Base-by-base conservation (phyloP, 352 stramenopile genomes). In the Phytophthora megakarya region DNA sequence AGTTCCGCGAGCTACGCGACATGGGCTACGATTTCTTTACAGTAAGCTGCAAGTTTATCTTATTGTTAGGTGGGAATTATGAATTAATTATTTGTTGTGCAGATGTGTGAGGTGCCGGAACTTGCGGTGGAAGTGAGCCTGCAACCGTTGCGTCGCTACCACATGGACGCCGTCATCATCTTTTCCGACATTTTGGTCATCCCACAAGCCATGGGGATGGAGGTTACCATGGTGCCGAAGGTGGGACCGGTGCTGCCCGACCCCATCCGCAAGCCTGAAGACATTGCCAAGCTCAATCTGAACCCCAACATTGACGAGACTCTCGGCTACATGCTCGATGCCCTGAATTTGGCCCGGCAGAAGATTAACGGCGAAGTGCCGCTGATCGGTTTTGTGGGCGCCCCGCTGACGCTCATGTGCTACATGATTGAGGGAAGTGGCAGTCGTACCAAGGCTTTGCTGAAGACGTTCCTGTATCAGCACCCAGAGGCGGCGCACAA, bases 181-280 rank as follows among this genome's bases (percentile, higher is more conserved):
- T 99, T 99, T 80, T 98, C 89, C 45, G 97, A 99, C 69, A 99
- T 99, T 74, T 76, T 99, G 19, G 96, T 99, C n/a, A 92, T 99
- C 51, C 92, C 96, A 5, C 90, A 99, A 80, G 97, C 97, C 28
- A 92, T 99, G 75, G 95, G 95, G 16, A 98, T 99, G 76, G 74
- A 98, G 53, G 96, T 99, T 11, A 95, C 90, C 39, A 99, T 99
- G 96, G 88, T 97, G 5, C 78, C 95, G 6, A 96, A 96, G 32
- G 86, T 98, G 12, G 97, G 97, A 3, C 98, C 85, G 21, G 88
- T 95, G 58, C 71, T 93, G 28, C 81, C 80, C 10, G 67, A 70
- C 26, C 87, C 90, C 30, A 91, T 95, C 54, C 80, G 88, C 46
- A 78, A 77, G 22, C 87, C 97, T 3, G 80, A 88, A 18, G 94